These are phyloP conservation scores for Eucommia ulmoides DNA, from an alignment of 257 asterid species.

Conservation along the genomic window DNA sequence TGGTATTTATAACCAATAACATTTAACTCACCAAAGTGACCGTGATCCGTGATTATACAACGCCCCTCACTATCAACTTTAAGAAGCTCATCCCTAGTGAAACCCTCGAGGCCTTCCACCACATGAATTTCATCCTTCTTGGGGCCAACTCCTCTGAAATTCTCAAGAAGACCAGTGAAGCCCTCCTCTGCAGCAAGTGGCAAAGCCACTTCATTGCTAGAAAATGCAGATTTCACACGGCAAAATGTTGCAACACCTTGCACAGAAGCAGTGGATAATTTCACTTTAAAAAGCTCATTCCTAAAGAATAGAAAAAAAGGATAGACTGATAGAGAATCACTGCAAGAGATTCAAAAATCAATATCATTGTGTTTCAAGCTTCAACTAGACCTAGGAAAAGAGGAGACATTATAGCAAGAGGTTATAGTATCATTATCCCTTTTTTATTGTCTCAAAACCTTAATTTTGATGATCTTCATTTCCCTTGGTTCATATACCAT, in stretches of 20 bases:
- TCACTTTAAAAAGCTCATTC: too few relatives aligned
- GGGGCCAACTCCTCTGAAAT: constrained; percentile 27
- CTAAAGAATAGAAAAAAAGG: too few relatives aligned
- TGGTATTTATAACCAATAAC: background rate
- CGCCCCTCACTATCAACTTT: constrained; percentile 92
- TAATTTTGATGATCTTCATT: too few relatives aligned
- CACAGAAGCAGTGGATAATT: too few relatives aligned
- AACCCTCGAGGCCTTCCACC: constrained; percentile 45
- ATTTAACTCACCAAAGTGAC: constrained; percentile 64
- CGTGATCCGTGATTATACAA: constrained; percentile 81
- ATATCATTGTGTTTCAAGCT: too few relatives aligned
- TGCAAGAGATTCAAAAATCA: too few relatives aligned
- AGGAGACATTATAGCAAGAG: too few relatives aligned
- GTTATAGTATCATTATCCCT: too few relatives aligned
- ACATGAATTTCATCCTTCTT: constrained; percentile 31
- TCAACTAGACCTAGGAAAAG: too few relatives aligned
- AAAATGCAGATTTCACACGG: constrained; percentile 71
- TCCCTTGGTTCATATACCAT: too few relatives aligned
- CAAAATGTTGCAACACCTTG: constrained; percentile 99
- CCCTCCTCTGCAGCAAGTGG: constrained; percentile 93
- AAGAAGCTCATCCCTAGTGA: constrained; percentile 61
- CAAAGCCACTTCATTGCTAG: constrained; percentile 62
- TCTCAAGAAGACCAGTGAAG: constrained; percentile 63
- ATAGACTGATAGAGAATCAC: too few relatives aligned
- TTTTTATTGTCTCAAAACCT: too few relatives aligned